phyloP scores from a whole-genome alignment of 805 yeast genomes.

The Candida morakotiae region DNA sequence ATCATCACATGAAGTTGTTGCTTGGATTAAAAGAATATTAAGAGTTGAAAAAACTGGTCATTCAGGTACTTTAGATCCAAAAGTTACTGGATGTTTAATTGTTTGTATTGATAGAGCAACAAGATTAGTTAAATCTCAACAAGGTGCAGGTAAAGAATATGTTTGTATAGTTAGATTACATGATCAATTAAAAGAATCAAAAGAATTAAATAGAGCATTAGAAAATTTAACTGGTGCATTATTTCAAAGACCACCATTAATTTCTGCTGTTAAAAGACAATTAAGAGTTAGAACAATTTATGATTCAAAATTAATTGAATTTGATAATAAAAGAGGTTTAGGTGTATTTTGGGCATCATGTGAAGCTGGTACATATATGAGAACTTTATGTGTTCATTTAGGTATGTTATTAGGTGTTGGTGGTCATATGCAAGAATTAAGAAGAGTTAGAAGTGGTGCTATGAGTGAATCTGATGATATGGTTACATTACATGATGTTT shows the following conservation, averaged over 20 bases:
- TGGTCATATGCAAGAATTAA: conserved; percentile 99
- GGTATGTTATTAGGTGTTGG: conserved; percentile 99
- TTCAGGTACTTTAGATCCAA: conserved; percentile 98
- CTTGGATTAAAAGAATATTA: conserved; percentile 95
- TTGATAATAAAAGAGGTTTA: conserved; percentile 92
- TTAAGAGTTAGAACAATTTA: conserved; percentile 96
- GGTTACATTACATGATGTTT: conserved; percentile 94
- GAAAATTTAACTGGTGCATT: conserved; percentile 98
- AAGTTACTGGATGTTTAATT: conserved; percentile 97
- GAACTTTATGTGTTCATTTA: conserved; percentile 97
- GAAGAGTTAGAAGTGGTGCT: conserved; percentile 99
- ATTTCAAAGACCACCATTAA: conserved; percentile 98
- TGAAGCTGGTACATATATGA: conserved; percentile 99
- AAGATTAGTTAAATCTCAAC: conserved; percentile 95
- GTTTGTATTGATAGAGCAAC: conserved; percentile 99
- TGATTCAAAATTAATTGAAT: conserved; percentile 92
- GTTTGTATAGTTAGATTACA: conserved; percentile 96
- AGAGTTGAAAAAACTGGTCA: conserved; percentile 98
- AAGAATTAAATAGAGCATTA: conserved; percentile 79
- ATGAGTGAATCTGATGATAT: conserved; percentile 83
- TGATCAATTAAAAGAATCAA: conserved; percentile 86
- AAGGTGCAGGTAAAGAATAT: conserved; percentile 99
- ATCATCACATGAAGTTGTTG: conserved; percentile 98
- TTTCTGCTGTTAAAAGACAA: conserved; percentile 98
- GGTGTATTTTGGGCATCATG: conserved; percentile 99